Percentiles rank a stretch among this genome's conserved stretches.
These are phyloP conservation scores for Cairneyella variabilis DNA, from an alignment of 495 filamentous ascomycete genomes.

Conservation along the genomic window DNA sequence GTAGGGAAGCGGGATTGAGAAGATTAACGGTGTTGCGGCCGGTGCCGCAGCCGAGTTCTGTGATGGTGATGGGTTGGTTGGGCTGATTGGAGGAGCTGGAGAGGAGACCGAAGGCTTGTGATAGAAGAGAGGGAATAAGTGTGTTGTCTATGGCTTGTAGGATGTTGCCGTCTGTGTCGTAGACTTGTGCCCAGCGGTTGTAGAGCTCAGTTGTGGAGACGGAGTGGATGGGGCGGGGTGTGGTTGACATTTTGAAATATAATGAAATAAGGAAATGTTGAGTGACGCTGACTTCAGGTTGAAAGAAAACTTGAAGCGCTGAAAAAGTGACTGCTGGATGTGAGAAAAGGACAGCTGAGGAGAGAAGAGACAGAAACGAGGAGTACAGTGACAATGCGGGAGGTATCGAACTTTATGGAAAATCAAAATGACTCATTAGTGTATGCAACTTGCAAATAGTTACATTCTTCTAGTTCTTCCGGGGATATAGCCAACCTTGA, in stretches of 20 bases:
- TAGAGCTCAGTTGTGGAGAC: slow-evolving; percentile 39
- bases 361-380: no score
- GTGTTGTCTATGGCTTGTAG: slow-evolving; percentile 63
- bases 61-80: slow-evolving; percentile 39
- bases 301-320: background rate
- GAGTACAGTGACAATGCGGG: no score
- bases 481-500: no score
- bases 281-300: background rate
- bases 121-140: slow-evolving; percentile 52
- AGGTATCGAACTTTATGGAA: no score
- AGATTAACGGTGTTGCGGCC: slow-evolving; percentile 64
- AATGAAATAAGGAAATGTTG: no score
- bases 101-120: slow-evolving; percentile 12
- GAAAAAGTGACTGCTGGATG: background rate
- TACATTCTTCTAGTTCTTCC: no score
- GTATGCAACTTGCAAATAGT: no score
- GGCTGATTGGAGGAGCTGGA: background rate
- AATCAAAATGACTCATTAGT: no score
- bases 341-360: no score
- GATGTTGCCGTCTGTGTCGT: slow-evolving; percentile 73
- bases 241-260: slow-evolving; percentile 23
- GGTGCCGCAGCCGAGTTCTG: slow-evolving; percentile 67
- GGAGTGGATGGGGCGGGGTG: slow-evolving; percentile 25
- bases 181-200: slow-evolving; percentile 46
- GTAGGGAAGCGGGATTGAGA: slow-evolving; percentile 23